Evolutionary conservation across 306 rosid species (phyloP).

Genomic region (Cucumis sativus): Cucumber_9930_V3 NC_026656.2:864501-865000

Average conservation of each 20-base stretch:
- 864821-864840: conserved; percentile 39
- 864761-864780: not conserved
- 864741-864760: not conserved
- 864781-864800: conserved; percentile 5
- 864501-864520: not conserved
- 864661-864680: not conserved
- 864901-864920: conserved; percentile 71
- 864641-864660: not conserved
- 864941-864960: conserved; percentile 62
- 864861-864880: conserved; percentile 69
- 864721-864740: not conserved
- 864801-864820: conserved; percentile 88
- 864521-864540: not conserved
- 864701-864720: not conserved
- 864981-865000: conserved; percentile 74
- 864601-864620: not conserved
- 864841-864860: conserved; percentile 51
- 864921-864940: conserved; percentile 76
- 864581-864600: not conserved
- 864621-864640: not conserved
- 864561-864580: not conserved
- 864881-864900: conserved; percentile 53
- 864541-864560: not conserved
- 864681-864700: not conserved
- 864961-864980: conserved; percentile 61